These are phyloP conservation scores for Rhodotorula diobovata DNA, from an alignment of 768 basidiomycete genomes.

Conservation along the genomic window DNA sequence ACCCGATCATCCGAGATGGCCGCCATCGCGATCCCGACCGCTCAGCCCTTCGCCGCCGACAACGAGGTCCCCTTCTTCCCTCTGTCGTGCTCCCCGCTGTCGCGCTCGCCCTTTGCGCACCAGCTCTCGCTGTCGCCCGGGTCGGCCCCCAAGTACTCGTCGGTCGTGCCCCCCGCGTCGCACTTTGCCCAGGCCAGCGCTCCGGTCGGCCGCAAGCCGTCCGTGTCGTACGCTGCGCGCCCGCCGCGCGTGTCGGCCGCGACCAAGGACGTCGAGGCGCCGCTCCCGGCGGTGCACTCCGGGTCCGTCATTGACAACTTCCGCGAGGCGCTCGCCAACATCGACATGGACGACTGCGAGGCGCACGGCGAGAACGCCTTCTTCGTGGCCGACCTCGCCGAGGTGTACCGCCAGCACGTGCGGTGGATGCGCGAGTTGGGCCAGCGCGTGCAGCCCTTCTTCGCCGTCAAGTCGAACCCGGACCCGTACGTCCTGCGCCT, in stretches of 20 bases:
- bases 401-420: constrained; percentile 76
- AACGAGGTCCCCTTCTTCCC: constrained; percentile 19
- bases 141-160: constrained; percentile 10
- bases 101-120: constrained; percentile 28
- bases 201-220: not conserved
- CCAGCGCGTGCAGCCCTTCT: constrained; percentile 85
- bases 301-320: constrained; percentile 38
- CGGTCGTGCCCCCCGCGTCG: not conserved
- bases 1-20: constrained; percentile 10
- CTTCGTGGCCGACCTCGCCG: constrained; percentile 88
- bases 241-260: constrained; percentile 8
- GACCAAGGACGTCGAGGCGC: constrained; percentile 3
- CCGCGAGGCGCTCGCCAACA: constrained; percentile 27
- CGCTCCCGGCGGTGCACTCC: constrained; percentile 31
- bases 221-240: not conserved
- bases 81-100: constrained; percentile 34
- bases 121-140: constrained; percentile 33
- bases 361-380: constrained; percentile 84
- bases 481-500: constrained; percentile 90
- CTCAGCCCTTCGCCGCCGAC: constrained; percentile 13
- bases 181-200: not conserved
- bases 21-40: constrained; percentile 35
- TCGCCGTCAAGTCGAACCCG: constrained; percentile 97
- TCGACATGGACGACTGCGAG: constrained; percentile 44
- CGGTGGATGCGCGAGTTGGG: constrained; percentile 71